phyloP scores from a whole-genome alignment of 768 basidiomycete species.

The Polyporus arcularius region DNA sequence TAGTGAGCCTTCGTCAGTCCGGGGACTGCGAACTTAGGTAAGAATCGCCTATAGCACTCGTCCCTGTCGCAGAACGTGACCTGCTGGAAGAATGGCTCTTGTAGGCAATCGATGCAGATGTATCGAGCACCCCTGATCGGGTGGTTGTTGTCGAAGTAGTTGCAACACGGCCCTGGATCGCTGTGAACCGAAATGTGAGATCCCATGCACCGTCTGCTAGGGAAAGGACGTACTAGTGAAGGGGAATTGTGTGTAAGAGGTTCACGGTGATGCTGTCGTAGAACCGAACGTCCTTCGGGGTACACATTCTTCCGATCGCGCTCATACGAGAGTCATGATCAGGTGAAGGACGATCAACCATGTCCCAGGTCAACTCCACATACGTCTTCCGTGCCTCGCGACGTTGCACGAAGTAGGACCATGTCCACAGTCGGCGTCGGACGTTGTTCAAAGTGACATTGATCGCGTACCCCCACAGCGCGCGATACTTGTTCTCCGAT shows the following conservation, averaged over 20 bases:
- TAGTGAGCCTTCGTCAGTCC: not conserved
- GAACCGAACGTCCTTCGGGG: not conserved
- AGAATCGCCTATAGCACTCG: not conserved
- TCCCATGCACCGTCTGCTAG: not conserved
- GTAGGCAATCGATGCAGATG: not conserved
- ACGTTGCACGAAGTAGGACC: conserved; percentile 20
- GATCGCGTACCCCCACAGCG: conserved; percentile 19
- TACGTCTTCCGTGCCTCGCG: conserved; percentile 8
- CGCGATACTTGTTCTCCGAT: not conserved
- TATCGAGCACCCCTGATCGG: not conserved
- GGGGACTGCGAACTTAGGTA: not conserved
- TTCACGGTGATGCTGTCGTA: not conserved
- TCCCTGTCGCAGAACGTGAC: conserved; percentile 1
- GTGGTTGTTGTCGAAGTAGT: not conserved
- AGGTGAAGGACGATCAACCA: not conserved
- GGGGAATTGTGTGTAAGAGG: not conserved
- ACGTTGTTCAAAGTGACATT: conserved; percentile 9
- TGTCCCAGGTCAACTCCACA: not conserved
- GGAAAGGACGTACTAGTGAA: not conserved
- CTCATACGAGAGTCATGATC: not conserved
- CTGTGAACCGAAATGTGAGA: not conserved
- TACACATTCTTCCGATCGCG: not conserved
- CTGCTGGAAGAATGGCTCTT: not conserved
- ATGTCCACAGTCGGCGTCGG: conserved; percentile 16
- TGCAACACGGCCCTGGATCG: not conserved